phyloP scores from a whole-genome alignment of 306 rosid genomes.

The Vigna nakashimae region DNA sequence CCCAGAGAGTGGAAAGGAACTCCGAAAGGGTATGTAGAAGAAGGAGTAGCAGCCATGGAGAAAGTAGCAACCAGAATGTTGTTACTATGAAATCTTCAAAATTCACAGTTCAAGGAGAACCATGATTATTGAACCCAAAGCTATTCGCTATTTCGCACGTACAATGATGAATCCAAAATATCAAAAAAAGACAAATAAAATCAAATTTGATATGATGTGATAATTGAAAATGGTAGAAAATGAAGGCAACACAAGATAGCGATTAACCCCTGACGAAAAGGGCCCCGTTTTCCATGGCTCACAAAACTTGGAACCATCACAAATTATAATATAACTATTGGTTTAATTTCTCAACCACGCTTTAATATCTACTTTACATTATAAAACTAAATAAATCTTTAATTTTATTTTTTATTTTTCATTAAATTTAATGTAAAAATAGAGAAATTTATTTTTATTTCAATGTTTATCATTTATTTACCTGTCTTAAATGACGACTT shows the following conservation, averaged over 20 bases:
- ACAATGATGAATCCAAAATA: neutral
- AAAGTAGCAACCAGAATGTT: neutral
- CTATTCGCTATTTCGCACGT: constrained; percentile 6
- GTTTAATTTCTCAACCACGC: no score
- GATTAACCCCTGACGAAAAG: constrained; percentile 15
- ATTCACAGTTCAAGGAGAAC: constrained; percentile 15
- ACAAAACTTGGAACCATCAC: neutral
- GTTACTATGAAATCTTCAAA: constrained; percentile 26
- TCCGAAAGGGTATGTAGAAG: constrained; percentile 56
- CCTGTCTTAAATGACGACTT: no score
- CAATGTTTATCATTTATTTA: no score
- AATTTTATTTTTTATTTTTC: no score
- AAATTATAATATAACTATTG: neutral
- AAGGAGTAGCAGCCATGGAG: constrained; percentile 61
- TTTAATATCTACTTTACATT: no score
- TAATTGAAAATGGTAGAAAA: constrained; percentile 24
- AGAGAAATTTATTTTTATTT: no score
- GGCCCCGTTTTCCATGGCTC: neutral
- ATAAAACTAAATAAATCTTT: no score
- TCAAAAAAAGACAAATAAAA: neutral
- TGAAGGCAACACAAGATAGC: neutral
- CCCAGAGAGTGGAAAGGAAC: constrained; percentile 45
- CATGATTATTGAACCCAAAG: constrained; percentile 3
- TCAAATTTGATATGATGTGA: neutral
- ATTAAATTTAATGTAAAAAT: no score